phyloP scores from a whole-genome alignment of 345 rosid species.

The Aquilaria malaccensis region DNA sequence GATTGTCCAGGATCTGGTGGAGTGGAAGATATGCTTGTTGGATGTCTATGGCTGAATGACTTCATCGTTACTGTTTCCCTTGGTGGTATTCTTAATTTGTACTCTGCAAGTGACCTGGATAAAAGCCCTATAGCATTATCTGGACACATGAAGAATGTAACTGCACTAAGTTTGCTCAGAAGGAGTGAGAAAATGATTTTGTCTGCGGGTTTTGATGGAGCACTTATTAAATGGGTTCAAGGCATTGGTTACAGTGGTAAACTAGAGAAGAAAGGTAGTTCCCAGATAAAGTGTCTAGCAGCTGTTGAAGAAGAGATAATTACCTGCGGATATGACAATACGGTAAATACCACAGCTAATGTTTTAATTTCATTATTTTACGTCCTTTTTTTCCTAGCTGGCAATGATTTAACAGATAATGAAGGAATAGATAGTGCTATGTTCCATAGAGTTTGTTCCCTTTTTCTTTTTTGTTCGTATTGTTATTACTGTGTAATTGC shows the following conservation, averaged over 20 bases:
- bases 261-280: constrained; percentile 40
- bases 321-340: constrained; percentile 40
- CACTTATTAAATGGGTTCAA: constrained; percentile 59
- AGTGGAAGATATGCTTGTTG: constrained; percentile 71
- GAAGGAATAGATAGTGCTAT: too few relatives aligned
- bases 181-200: constrained; percentile 37
- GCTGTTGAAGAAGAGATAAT: constrained; percentile 44
- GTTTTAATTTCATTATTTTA: too few relatives aligned
- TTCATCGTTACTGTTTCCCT: constrained; percentile 60
- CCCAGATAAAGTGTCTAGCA: constrained; percentile 58
- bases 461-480: too few relatives aligned
- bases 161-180: constrained; percentile 43
- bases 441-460: too few relatives aligned
- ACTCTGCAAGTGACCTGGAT: constrained; percentile 54
- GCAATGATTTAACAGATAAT: too few relatives aligned
- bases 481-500: too few relatives aligned
- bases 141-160: constrained; percentile 66
- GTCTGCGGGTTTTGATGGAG: constrained; percentile 73
- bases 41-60: constrained; percentile 78
- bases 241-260: constrained; percentile 53
- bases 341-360: constrained; percentile 17
- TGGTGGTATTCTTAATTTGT: constrained; percentile 52
- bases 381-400: too few relatives aligned
- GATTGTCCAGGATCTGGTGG: constrained; percentile 43
- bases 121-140: constrained; percentile 44